A percentile compares a stretch with the other conserved stretches of the same genome.
These are phyloP conservation scores for Stromatinia cepivora DNA, from an alignment of 2,329 filamentous ascomycete genomes.

Conservation along the genomic window DNA sequence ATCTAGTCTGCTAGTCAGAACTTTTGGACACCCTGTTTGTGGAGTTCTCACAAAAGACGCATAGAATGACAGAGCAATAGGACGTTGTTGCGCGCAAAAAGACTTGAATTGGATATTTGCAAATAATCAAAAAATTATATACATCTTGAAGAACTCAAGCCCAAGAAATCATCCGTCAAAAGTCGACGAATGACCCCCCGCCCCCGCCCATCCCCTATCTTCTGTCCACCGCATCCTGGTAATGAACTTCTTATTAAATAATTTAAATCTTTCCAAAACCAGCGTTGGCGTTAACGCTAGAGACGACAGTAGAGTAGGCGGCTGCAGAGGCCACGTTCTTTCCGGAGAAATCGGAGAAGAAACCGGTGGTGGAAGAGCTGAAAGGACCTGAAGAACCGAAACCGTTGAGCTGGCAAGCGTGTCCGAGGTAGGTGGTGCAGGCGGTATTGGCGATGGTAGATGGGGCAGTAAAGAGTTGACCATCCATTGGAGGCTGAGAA, in stretches of 20 bases:
- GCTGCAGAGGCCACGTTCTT: slow-evolving; percentile 39
- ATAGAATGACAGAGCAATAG: too few relatives aligned
- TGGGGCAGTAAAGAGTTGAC: slow-evolving; percentile 27
- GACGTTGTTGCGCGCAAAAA: neutral
- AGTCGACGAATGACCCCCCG: neutral
- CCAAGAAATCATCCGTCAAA: neutral
- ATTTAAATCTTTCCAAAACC: slow-evolving; percentile 11
- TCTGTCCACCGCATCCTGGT: too few relatives aligned
- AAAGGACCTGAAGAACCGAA: slow-evolving; percentile 39
- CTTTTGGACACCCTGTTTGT: neutral
- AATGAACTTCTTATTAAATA: neutral
- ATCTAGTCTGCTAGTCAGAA: too few relatives aligned
- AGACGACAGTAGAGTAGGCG: slow-evolving; percentile 19
- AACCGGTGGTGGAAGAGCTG: slow-evolving; percentile 33
- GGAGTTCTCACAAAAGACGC: neutral
- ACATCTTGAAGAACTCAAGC: neutral
- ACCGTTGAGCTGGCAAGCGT: slow-evolving; percentile 31
- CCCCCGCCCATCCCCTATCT: neutral
- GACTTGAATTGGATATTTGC: slow-evolving; percentile 5
- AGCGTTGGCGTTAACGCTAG: slow-evolving; percentile 3
- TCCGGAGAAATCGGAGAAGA: slow-evolving; percentile 40
- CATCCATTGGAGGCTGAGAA: slow-evolving; percentile 30
- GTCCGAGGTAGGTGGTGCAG: slow-evolving; percentile 31
- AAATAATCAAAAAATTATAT: slow-evolving; percentile 1
- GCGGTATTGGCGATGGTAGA: slow-evolving; percentile 30